Conservation (phyloP, 75 land plant species). For the Selaginella tamariscina region DNA sequence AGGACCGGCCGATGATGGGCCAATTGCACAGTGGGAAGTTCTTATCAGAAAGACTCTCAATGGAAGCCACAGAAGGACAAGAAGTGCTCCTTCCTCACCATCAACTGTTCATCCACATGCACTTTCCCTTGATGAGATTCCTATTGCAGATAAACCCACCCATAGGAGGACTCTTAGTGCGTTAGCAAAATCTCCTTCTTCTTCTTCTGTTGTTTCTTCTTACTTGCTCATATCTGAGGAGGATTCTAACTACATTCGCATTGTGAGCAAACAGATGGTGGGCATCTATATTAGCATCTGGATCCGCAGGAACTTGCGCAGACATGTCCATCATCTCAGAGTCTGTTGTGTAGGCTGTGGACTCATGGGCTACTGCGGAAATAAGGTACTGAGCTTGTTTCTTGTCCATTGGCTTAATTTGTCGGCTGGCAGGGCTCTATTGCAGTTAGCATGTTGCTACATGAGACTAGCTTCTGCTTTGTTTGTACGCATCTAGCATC, state of each 20-base stretch:
- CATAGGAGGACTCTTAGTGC: neutral
- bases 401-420: neutral
- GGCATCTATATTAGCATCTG: conserved; percentile 53
- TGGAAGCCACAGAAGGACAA: conserved; percentile 4
- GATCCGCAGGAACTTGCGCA: conserved; percentile 33
- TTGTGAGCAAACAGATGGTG: conserved; percentile 68
- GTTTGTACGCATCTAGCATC: conserved; percentile 63
- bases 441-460: conserved; percentile 67
- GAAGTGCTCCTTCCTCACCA: conserved; percentile 14
- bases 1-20: conserved; percentile 30
- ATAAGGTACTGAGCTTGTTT: conserved; percentile 38
- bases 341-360: conserved; percentile 59
- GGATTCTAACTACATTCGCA: conserved; percentile 33
- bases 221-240: neutral
- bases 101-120: neutral
- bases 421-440: conserved; percentile 52
- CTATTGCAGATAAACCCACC: conserved; percentile 4
- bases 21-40: conserved; percentile 36
- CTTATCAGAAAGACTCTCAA: conserved; percentile 44
- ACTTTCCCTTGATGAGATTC: neutral
- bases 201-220: neutral
- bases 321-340: conserved; percentile 26
- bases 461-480: conserved; percentile 66
- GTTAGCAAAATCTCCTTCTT: neutral
- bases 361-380: conserved; percentile 54